These are phyloP conservation scores for Pichia occidentalis DNA, from an alignment of 805 yeast species.

Conservation along the genomic window DNA sequence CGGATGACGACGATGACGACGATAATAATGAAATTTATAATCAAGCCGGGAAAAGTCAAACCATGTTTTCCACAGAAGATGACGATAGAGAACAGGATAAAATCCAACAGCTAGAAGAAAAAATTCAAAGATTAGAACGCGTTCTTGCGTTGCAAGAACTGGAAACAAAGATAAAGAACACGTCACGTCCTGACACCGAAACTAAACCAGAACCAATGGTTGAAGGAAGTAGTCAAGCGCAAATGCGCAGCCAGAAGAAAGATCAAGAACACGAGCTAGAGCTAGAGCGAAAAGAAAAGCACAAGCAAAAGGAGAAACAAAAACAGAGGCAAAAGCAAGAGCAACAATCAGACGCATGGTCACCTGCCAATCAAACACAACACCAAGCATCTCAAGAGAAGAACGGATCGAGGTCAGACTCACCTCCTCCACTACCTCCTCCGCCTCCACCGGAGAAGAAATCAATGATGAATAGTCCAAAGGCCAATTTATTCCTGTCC, in stretches of 20 bases:
- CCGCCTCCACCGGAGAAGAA: constrained; percentile 24
- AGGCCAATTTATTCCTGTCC: constrained; percentile 19
- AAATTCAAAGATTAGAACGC: constrained; percentile 26
- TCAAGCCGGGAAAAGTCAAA: neutral
- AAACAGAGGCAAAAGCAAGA: too few species aligned
- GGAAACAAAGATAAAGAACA: constrained; percentile 15
- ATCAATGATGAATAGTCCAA: constrained; percentile 22
- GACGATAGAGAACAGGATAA: constrained; percentile 14
- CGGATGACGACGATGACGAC: constrained; percentile 2
- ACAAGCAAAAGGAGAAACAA: too few species aligned
- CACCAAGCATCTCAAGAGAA: too few species aligned
- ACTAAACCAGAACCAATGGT: neutral
- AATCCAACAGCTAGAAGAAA: constrained; percentile 28
- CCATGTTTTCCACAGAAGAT: neutral
- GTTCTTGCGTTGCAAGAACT: constrained; percentile 23
- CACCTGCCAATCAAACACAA: too few species aligned
- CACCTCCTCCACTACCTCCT: constrained; percentile 31
- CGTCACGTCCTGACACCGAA: constrained; percentile 11
- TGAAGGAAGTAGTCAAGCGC: neutral
- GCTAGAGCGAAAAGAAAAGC: too few species aligned
- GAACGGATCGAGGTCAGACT: too few species aligned
- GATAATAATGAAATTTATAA: neutral
- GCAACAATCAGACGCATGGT: too few species aligned
- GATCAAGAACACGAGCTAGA: too few species aligned
- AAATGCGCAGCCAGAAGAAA: neutral